Conservation (phyloP, 2,329 filamentous ascomycete genomes). For the Stagonosporopsis vannaccii region DNA sequence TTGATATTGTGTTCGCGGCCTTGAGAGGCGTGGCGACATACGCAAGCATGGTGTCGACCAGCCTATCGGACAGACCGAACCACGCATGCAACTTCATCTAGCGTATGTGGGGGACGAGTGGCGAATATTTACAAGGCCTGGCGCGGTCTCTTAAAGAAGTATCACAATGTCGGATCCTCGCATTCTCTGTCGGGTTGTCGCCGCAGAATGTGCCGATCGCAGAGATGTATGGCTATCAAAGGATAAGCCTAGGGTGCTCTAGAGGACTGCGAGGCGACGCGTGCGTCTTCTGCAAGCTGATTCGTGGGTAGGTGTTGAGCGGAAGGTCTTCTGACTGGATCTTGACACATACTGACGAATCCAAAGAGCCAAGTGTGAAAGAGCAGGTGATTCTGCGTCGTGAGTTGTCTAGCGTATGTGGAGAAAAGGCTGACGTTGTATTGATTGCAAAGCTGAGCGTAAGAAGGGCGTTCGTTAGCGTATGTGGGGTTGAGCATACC, state of each 20-base stretch:
- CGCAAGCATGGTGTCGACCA: neutral
- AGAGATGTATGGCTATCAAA: neutral
- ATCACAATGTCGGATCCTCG: constrained; percentile 8
- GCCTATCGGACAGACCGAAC: constrained; percentile 21
- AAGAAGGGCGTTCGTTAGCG: constrained; percentile 30
- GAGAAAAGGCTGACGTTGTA: constrained; percentile 32
- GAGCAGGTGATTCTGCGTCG: constrained; percentile 19
- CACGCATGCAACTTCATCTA: constrained; percentile 12
- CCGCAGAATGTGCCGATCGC: constrained; percentile 1
- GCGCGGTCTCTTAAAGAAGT: neutral
- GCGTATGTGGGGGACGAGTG: constrained; percentile 26
- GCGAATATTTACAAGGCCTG: constrained; percentile 19
- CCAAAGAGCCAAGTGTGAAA: constrained; percentile 1
- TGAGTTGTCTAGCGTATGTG: constrained; percentile 43
- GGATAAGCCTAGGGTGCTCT: constrained; percentile 4
- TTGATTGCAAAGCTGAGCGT: constrained; percentile 26
- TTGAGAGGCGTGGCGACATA: neutral
- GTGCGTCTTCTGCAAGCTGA: constrained; percentile 12
- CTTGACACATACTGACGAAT: constrained; percentile 23
- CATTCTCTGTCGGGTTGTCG: constrained; percentile 22
- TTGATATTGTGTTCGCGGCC: neutral
- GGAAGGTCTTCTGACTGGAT: constrained; percentile 22
- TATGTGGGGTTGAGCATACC: constrained; percentile 37
- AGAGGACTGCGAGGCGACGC: neutral
- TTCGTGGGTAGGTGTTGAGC: constrained; percentile 16